Evolutionary conservation across 139 green algal species (phyloP), one percentile per base, ranked within the genome.

Genomic region (Tetradesmus lagerheimii): DNA sequence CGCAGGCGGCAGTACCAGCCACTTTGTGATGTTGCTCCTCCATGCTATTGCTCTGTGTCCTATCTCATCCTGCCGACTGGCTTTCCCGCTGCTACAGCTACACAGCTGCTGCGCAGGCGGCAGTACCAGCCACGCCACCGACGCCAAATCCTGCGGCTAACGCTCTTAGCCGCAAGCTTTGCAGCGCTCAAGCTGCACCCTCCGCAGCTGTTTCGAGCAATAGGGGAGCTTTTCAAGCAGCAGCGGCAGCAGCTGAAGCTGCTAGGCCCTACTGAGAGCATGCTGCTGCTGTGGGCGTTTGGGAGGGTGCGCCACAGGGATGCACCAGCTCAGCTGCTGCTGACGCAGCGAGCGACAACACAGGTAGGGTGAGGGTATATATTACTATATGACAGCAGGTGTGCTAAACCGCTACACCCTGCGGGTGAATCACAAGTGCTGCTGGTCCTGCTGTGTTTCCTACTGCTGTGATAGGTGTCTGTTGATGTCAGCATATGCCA

Each of bases 221-320:
- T 81, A 25, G 37, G 39, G 5, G 84, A 89, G 84, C n/a, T 71
- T 6, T 35, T 89, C 66, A 89, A 89, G 84, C 84, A 81, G 38
- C 84, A 89, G 66, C 41, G 66, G 27, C 41, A 81, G 35, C 41
- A 74, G 39, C 66, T 89, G 38, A 39, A 45, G 39, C 67, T 81
- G 39, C 67, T 89, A 41, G 66, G 84, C 11, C 66, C 67, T 43
- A 25, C 20, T 20, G 66, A 82, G 84, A 27, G 62, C 66, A 71
- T 81, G 67, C 41, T 81, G 57, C 67, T 81, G 66, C 66, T 81
- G 39, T 89, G 66, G 67, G 39, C 39, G 5, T 71, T 83, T 66
- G 67, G 37, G 12, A n/a, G 67, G 27, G 38, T 89, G 38, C 25
- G 37, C 16, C 39, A 81, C 39, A 67, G 35, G 3, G 66, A 89